Evolutionary conservation across 176 grass and related monocot genomes (phyloP).

Genomic region (Bolboschoenus planiculmis): DNA sequence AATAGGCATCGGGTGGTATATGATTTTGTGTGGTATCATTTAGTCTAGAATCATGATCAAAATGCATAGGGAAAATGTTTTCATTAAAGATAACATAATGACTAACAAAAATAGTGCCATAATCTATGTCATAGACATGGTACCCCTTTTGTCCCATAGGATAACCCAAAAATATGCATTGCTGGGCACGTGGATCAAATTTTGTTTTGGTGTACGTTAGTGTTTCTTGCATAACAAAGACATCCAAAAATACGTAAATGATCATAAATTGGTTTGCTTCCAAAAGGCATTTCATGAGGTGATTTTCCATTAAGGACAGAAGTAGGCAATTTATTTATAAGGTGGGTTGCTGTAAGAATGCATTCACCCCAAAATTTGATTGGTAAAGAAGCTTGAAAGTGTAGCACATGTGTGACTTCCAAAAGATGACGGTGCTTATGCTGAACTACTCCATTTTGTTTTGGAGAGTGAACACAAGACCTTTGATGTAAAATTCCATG

Average conservation of each 20-base stretch:
- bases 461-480: background rate
- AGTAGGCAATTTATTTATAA: background rate
- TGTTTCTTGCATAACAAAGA: conserved; percentile 6
- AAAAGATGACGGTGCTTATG: background rate
- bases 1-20: background rate
- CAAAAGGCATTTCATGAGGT: conserved; percentile 11
- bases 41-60: no score
- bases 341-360: background rate
- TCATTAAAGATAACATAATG: background rate
- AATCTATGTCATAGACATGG: background rate
- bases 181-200: background rate
- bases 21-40: background rate
- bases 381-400: background rate
- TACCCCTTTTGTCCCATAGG: background rate
- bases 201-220: background rate
- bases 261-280: background rate
- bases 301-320: background rate
- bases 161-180: background rate
- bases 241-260: conserved; percentile 10
- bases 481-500: conserved; percentile 6
- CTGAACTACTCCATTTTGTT: conserved; percentile 15
- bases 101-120: background rate
- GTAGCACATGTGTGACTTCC: background rate
- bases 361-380: conserved; percentile 13
- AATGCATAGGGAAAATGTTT: background rate